Percentiles rank a stretch among this genome's conserved stretches.
phyloP scores from a whole-genome alignment of 2,329 filamentous ascomycete genomes.

The Tolypocladium amazonense region DNA sequence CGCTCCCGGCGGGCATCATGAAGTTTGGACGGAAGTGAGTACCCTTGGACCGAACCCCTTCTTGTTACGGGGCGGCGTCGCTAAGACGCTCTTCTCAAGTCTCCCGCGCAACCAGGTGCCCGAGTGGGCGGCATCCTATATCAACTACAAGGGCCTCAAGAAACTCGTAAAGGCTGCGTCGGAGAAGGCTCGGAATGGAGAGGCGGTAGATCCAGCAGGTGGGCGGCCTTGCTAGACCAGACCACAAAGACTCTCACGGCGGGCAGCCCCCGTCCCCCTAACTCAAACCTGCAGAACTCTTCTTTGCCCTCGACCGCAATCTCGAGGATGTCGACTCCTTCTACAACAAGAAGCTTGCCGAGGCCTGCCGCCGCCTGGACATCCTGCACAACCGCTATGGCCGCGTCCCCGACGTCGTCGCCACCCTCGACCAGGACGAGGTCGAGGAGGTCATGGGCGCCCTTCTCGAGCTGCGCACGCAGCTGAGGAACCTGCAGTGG shows the following conservation, averaged over 20 bases:
- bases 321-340: slow-evolving; percentile 94
- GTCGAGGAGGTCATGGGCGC: slow-evolving; percentile 84
- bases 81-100: slow-evolving; percentile 24
- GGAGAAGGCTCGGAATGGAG: slow-evolving; percentile 53
- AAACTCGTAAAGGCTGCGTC: slow-evolving; percentile 83
- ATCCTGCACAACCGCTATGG: slow-evolving; percentile 85
- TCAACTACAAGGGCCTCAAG: slow-evolving; percentile 87
- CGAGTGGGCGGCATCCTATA: slow-evolving; percentile 75
- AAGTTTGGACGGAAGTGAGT: slow-evolving; percentile 54
- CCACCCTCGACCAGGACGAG: slow-evolving; percentile 77
- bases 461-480: slow-evolving; percentile 75
- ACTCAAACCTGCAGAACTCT: slow-evolving; percentile 62
- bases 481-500: slow-evolving; percentile 88
- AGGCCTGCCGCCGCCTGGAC: slow-evolving; percentile 73
- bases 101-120: slow-evolving; percentile 76
- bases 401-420: slow-evolving; percentile 54
- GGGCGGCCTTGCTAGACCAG: slow-evolving; percentile 29
- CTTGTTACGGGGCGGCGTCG: slow-evolving; percentile 2
- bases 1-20: slow-evolving; percentile 26
- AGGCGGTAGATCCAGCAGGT: slow-evolving; percentile 85
- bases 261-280: slow-evolving; percentile 18
- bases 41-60: slow-evolving; percentile 1
- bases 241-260: slow-evolving; percentile 10
- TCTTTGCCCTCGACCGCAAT: slow-evolving; percentile 92
- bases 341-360: slow-evolving; percentile 90